phyloP scores from a whole-genome alignment of 2,329 filamentous ascomycete genomes.

The Rosellinia necatrix region DNA sequence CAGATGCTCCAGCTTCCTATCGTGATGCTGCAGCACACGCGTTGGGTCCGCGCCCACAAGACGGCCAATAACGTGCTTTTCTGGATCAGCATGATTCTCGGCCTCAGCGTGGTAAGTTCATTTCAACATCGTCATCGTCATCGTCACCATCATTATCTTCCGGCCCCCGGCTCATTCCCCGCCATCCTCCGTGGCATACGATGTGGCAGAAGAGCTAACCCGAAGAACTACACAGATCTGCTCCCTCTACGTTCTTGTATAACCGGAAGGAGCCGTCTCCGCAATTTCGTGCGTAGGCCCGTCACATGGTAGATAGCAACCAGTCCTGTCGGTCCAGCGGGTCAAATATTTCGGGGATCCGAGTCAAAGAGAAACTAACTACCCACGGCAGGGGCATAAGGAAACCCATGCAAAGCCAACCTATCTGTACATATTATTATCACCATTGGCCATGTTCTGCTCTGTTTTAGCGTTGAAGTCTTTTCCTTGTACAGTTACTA shows the following conservation, averaged over 20 bases:
- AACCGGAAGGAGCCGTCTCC: neutral
- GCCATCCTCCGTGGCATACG: too few relatives aligned
- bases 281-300: neutral
- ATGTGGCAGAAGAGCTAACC: conserved; percentile 27
- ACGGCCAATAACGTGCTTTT: conserved; percentile 89
- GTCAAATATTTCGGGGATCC: neutral
- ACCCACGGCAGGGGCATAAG: neutral
- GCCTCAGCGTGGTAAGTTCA: conserved; percentile 72
- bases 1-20: conserved; percentile 98
- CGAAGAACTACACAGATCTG: conserved; percentile 52
- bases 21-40: conserved; percentile 84
- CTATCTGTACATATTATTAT: conserved; percentile 15
- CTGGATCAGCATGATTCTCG: conserved; percentile 90
- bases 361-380: neutral
- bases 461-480: neutral
- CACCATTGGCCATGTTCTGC: neutral
- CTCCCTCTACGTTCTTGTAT: conserved; percentile 62
- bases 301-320: neutral
- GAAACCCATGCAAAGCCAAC: too few relatives aligned
- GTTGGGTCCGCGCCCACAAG: conserved; percentile 72
- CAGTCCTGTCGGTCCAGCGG: neutral
- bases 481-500: conserved; percentile 10
- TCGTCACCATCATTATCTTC: neutral
- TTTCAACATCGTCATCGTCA: neutral
- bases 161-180: too few relatives aligned